A percentile compares a stretch with the other conserved stretches of the same genome.
Evolutionary conservation across 2,329 filamentous ascomycete genomes (phyloP).

Genomic region (Cercospora sojina): DNA sequence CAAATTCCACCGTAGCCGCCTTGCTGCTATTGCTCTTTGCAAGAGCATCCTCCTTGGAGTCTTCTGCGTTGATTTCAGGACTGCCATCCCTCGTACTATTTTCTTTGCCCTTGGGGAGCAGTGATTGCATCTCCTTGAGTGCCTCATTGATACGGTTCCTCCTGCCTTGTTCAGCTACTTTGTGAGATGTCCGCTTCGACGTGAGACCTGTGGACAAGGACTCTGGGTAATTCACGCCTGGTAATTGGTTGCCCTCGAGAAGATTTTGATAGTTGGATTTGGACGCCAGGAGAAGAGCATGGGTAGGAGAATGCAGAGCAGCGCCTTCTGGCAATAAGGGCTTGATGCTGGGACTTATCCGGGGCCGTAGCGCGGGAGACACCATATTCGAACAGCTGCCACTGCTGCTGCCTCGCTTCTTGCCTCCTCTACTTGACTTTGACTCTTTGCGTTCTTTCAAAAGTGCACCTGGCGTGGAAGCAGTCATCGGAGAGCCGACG

Average conservation of each 20-base stretch:
- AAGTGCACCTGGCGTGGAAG: slow-evolving; percentile 40
- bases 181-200: slow-evolving; percentile 95
- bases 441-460: slow-evolving; percentile 37
- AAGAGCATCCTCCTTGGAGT: slow-evolving; percentile 35
- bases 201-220: slow-evolving; percentile 90
- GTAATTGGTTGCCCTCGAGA: slow-evolving; percentile 82
- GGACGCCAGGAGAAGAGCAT: slow-evolving; percentile 76
- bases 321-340: slow-evolving; percentile 71
- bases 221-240: slow-evolving; percentile 68
- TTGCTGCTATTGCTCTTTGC: slow-evolving; percentile 73
- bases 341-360: slow-evolving; percentile 92
- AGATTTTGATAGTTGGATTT: slow-evolving; percentile 99
- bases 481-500: slow-evolving; percentile 49
- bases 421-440: slow-evolving; percentile 49
- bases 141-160: slow-evolving; percentile 94
- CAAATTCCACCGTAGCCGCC: slow-evolving; percentile 94
- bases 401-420: slow-evolving; percentile 64
- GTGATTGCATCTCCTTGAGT: slow-evolving; percentile 81
- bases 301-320: slow-evolving; percentile 57
- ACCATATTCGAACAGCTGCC: slow-evolving; percentile 67
- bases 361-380: slow-evolving; percentile 81
- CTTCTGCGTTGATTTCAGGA: slow-evolving; percentile 47
- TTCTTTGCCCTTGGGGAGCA: slow-evolving; percentile 61
- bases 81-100: slow-evolving; percentile 41
- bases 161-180: slow-evolving; percentile 94